Conservation (phyloP, 1,284 basidiomycete species). For the Pyrrhoderma lamaoense region DNA sequence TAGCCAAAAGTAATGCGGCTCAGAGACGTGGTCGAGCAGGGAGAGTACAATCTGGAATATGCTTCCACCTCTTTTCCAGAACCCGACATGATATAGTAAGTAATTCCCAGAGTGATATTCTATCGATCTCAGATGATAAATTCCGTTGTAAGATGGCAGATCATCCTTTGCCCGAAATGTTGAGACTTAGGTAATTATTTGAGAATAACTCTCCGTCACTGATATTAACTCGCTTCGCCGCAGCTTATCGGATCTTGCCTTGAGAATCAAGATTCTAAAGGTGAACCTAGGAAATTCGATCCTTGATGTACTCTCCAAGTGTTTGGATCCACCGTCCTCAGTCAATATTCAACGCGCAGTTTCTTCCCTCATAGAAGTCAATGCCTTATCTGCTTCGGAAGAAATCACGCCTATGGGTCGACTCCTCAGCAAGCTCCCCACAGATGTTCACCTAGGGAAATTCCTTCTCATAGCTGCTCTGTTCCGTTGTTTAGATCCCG, state of each 20-base stretch:
- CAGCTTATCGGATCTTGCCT: constrained; percentile 88
- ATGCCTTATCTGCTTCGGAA: constrained; percentile 79
- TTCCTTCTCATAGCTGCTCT: constrained; percentile 83
- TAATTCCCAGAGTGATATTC: not conserved
- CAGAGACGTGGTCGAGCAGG: constrained; percentile 90
- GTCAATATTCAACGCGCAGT: constrained; percentile 92
- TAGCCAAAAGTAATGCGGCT: constrained; percentile 90
- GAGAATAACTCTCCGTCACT: not conserved
- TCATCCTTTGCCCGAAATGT: constrained; percentile 93
- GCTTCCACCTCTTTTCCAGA: constrained; percentile 95
- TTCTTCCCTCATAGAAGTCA: constrained; percentile 83
- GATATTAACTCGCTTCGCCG: not conserved
- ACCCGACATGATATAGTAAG: constrained; percentile 64
- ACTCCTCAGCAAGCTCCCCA: constrained; percentile 86
- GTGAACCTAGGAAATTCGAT: constrained; percentile 82
- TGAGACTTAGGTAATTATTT: constrained; percentile 46
- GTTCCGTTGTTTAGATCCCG: constrained; percentile 90
- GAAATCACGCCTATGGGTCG: constrained; percentile 96
- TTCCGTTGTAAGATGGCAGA: constrained; percentile 67
- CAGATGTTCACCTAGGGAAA: constrained; percentile 95
- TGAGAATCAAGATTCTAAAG: constrained; percentile 97
- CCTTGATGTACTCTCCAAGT: constrained; percentile 78
- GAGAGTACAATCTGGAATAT: constrained; percentile 85
- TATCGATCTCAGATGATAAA: constrained; percentile 28
- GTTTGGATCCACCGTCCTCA: constrained; percentile 72